phyloP scores from a whole-genome alignment of 768 basidiomycete genomes.

The Rubroboletus satanas region DNA sequence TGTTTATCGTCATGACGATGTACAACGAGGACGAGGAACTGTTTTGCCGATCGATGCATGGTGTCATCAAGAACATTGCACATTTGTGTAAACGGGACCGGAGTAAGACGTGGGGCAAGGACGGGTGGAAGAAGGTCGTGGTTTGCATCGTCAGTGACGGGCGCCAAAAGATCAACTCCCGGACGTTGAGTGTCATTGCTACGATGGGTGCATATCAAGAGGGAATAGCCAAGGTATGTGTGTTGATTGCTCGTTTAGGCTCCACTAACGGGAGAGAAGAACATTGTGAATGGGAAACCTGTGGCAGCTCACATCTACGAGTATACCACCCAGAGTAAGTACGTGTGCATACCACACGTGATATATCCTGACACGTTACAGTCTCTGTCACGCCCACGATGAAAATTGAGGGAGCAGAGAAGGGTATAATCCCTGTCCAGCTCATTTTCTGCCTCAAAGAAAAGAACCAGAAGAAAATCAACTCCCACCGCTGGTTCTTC shows the following conservation, averaged over 20 bases:
- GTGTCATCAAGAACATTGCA: constrained; percentile 90
- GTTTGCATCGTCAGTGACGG: constrained; percentile 91
- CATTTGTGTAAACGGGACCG: constrained; percentile 83
- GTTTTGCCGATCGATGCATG: constrained; percentile 92
- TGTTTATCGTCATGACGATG: constrained; percentile 99
- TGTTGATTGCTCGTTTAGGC: not conserved
- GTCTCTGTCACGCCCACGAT: constrained; percentile 79
- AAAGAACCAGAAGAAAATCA: constrained; percentile 95
- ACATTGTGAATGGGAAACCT: constrained; percentile 73
- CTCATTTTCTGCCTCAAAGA: constrained; percentile 91
- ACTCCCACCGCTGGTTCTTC: constrained; percentile 94
- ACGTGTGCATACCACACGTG: not conserved
- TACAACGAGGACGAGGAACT: constrained; percentile 92
- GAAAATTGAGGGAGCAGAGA: constrained; percentile 77
- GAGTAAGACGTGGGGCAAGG: constrained; percentile 94
- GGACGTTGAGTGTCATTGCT: constrained; percentile 83
- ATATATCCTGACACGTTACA: constrained; percentile 28
- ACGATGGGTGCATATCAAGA: constrained; percentile 96
- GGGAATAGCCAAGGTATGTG: constrained; percentile 76
- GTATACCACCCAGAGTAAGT: constrained; percentile 83
- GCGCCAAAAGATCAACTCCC: constrained; percentile 75
- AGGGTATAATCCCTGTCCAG: constrained; percentile 84
- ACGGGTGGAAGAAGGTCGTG: constrained; percentile 98
- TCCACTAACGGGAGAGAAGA: constrained; percentile 34
- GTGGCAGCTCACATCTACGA: constrained; percentile 92